A percentile compares a stretch with the other conserved stretches of the same genome.
Conservation (phyloP, 2,329 filamentous ascomycete genomes). For the Xylaria sp. region DNA sequence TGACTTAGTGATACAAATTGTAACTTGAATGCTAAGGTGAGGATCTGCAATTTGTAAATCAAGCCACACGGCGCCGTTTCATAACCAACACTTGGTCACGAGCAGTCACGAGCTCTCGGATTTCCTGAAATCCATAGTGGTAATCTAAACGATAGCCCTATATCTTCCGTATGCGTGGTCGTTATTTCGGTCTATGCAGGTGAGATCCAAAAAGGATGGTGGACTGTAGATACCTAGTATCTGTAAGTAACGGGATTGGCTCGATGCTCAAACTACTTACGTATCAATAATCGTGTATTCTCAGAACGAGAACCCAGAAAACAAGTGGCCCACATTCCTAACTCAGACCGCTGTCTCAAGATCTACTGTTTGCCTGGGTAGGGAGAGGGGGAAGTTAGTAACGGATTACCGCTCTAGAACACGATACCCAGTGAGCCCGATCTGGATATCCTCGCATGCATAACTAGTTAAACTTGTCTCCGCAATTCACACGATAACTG, state of each 20-base stretch:
- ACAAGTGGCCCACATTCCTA: neutral
- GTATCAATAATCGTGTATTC: conserved; percentile 14
- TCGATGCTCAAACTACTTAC: neutral
- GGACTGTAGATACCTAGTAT: too few species aligned
- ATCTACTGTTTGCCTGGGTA: conserved; percentile 1
- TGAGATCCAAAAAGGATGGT: neutral
- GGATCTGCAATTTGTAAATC: neutral
- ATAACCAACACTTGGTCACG: neutral
- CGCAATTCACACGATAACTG: neutral
- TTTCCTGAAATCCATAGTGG: neutral
- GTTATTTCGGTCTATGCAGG: neutral
- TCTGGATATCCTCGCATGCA: conserved; percentile 2
- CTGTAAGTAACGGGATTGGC: neutral
- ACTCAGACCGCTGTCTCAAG: neutral
- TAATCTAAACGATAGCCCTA: neutral
- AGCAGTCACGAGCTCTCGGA: neutral
- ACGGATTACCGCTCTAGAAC: neutral
- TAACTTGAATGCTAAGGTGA: neutral
- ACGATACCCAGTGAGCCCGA: neutral
- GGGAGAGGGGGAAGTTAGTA: neutral
- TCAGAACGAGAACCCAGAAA: neutral
- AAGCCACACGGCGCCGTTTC: neutral
- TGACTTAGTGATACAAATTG: neutral
- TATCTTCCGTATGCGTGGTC: neutral
- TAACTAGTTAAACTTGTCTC: neutral